Evolutionary conservation across 257 asterid species (phyloP).

Genomic region (Solanum boliviense): DNA sequence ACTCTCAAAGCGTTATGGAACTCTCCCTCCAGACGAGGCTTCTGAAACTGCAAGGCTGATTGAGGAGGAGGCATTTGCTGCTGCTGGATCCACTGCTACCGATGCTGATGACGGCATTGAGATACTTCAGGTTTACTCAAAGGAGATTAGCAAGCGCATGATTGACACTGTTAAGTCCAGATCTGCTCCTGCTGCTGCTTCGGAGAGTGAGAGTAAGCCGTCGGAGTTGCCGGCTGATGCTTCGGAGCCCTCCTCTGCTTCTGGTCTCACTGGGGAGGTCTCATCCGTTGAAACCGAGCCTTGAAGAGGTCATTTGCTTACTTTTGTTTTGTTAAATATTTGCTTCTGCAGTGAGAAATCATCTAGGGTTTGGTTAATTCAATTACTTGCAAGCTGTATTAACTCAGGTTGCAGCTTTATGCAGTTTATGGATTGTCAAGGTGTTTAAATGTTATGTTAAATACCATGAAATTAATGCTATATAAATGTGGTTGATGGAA

Average conservation of each 20-base stretch:
- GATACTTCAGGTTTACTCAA: conserved; percentile 68
- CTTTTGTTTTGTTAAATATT: not conserved
- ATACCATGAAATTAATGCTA: not conserved
- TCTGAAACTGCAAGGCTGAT: conserved; percentile 42
- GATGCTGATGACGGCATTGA: conserved; percentile 67
- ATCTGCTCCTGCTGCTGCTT: conserved; percentile 31
- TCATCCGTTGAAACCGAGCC: conserved; percentile 24
- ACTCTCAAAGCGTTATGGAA: conserved; percentile 77
- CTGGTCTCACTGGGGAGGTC: conserved; percentile 39
- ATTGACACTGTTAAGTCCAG: conserved; percentile 72
- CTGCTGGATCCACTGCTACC: conserved; percentile 31
- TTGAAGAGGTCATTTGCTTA: not conserved
- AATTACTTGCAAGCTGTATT: not conserved
- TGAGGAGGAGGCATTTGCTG: conserved; percentile 61
- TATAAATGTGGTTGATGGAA: not conserved
- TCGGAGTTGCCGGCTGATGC: not conserved
- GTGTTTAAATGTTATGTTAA: not conserved
- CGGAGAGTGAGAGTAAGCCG: not conserved
- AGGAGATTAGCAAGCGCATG: conserved; percentile 82
- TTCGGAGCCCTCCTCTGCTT: conserved; percentile 35
- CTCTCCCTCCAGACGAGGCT: conserved; percentile 63
- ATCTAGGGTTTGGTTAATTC: not conserved
- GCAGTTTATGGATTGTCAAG: not conserved
- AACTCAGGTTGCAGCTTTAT: not conserved
- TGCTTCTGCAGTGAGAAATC: not conserved